Evolutionary conservation across 208 protist genomes (phyloP).

Genomic region (Kentomonas sorsogonicus): DNA sequence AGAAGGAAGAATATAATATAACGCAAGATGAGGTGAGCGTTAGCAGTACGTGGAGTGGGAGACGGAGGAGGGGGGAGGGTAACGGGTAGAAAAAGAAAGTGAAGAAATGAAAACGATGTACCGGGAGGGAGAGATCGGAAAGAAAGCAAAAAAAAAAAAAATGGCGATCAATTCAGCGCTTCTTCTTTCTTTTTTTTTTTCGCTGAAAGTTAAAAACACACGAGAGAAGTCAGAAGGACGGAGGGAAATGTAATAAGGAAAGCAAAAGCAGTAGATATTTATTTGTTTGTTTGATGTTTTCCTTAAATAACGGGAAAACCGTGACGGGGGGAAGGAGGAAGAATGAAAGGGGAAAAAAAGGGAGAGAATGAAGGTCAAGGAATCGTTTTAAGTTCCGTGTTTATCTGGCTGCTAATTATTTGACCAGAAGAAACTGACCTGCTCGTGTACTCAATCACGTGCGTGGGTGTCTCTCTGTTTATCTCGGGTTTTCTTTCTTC

Average conservation of each 20-base stretch:
- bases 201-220: not conserved
- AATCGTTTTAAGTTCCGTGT: not conserved
- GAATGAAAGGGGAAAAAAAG: slow-evolving; percentile 12
- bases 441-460: too few relatives aligned
- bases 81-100: slow-evolving; percentile 5
- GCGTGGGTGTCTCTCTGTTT: too few relatives aligned
- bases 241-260: not conserved
- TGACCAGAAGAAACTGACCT: too few relatives aligned
- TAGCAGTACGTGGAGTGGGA: too few relatives aligned
- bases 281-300: not conserved
- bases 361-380: not conserved
- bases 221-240: slow-evolving; percentile 1
- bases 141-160: too few relatives aligned
- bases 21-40: too few relatives aligned
- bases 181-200: slow-evolving; percentile 11
- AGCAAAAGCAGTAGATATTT: not conserved
- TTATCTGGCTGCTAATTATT: too few relatives aligned
- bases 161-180: slow-evolving; percentile 5
- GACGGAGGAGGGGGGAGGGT: too few relatives aligned
- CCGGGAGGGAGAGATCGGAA: not conserved
- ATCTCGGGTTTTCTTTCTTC: too few relatives aligned
- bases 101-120: not conserved
- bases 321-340: not conserved
- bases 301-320: not conserved
- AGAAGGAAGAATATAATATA: slow-evolving; percentile 9